phyloP scores from a whole-genome alignment of 805 yeast species.

The Teunomyces tritomae region DNA sequence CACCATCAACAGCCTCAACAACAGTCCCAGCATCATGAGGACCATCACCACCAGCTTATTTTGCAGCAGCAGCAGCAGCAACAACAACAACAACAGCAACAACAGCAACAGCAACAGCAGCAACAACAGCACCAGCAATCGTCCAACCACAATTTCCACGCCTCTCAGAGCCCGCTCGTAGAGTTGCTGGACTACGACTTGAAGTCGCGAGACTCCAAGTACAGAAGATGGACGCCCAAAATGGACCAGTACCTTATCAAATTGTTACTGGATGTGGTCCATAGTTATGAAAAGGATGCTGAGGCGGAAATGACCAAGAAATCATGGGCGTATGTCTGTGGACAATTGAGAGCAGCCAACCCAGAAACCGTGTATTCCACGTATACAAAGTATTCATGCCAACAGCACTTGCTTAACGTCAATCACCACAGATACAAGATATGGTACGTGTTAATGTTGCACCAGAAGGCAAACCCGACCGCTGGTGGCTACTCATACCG shows the following conservation, averaged over 20 bases:
- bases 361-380: conserved; percentile 41
- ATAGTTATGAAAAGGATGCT: conserved; percentile 29
- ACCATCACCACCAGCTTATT: conserved; percentile 1
- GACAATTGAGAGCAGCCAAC: conserved; percentile 33
- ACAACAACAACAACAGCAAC: conserved; percentile 12
- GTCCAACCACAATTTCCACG: conserved; percentile 8
- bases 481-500: conserved; percentile 26
- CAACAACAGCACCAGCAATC: conserved; percentile 8
- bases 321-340: conserved; percentile 37
- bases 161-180: conserved; percentile 10
- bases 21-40: conserved; percentile 5
- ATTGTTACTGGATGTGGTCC: conserved; percentile 35
- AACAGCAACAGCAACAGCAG: conserved; percentile 12
- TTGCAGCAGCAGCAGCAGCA: conserved; percentile 6
- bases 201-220: conserved; percentile 35
- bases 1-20: conserved; percentile 5
- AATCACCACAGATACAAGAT: conserved; percentile 35
- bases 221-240: conserved; percentile 37
- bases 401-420: conserved; percentile 36
- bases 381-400: conserved; percentile 39
- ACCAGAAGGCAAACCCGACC: conserved; percentile 20
- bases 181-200: conserved; percentile 29
- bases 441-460: conserved; percentile 33
- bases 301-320: conserved; percentile 34
- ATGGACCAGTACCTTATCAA: conserved; percentile 36